These are phyloP conservation scores for Parafenestella ontariensis DNA, from an alignment of 2,329 filamentous ascomycete species.

Conservation along the genomic window DNA sequence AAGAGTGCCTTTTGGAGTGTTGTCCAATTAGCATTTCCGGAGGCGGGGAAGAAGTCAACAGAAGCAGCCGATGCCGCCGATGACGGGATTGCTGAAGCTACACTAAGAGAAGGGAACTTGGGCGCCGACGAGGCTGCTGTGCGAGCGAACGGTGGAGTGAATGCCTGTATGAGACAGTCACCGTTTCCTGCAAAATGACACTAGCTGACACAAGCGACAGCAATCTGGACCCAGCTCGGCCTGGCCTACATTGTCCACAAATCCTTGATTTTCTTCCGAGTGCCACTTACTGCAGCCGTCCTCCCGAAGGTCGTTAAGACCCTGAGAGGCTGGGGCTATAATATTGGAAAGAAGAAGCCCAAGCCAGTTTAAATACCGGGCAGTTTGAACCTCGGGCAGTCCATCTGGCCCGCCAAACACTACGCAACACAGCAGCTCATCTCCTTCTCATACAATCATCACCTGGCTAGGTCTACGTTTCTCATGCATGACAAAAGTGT, in stretches of 20 bases:
- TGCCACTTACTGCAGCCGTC: slow-evolving; percentile 87
- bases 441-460: background rate
- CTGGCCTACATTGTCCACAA: slow-evolving; percentile 98
- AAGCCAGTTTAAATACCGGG: no score
- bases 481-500: background rate
- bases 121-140: slow-evolving; percentile 69
- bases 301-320: slow-evolving; percentile 94
- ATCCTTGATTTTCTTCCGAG: slow-evolving; percentile 94
- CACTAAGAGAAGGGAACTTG: slow-evolving; percentile 38
- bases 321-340: slow-evolving; percentile 87
- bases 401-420: background rate
- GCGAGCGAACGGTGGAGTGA: slow-evolving; percentile 64
- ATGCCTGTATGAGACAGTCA: slow-evolving; percentile 69
- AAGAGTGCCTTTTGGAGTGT: slow-evolving; percentile 65
- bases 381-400: background rate
- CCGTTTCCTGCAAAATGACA: background rate
- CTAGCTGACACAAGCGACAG: slow-evolving; percentile 48
- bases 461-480: background rate
- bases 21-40: slow-evolving; percentile 67
- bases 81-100: slow-evolving; percentile 35
- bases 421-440: background rate
- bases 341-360: slow-evolving; percentile 80
- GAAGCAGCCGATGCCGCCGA: slow-evolving; percentile 56
- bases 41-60: slow-evolving; percentile 58
- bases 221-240: slow-evolving; percentile 83